phyloP scores from a whole-genome alignment of 176 grass and related monocot genomes.

The Stipa capillata region DNA sequence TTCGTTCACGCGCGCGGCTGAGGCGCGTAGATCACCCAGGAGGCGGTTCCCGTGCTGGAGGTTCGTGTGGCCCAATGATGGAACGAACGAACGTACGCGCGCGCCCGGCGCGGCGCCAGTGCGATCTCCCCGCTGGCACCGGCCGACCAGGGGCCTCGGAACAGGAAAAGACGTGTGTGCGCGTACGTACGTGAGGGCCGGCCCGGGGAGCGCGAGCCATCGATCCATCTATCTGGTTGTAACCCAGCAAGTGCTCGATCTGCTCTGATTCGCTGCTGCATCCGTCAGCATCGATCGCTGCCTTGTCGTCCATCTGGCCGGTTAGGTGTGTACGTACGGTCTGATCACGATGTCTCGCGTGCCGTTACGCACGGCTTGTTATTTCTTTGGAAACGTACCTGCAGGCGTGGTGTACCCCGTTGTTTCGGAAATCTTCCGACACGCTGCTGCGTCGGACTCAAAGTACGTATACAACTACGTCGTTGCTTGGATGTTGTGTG shows the following conservation, averaged over 20 bases:
- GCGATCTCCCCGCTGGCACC: conserved; percentile 20
- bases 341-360: too few relatives aligned
- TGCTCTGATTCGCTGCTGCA: background rate
- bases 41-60: background rate
- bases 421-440: too few relatives aligned
- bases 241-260: background rate
- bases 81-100: background rate
- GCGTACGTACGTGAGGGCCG: background rate
- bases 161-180: background rate
- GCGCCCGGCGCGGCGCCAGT: too few relatives aligned
- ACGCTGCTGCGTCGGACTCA: too few relatives aligned
- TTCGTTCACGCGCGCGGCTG: background rate
- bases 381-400: background rate
- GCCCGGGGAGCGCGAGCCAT: background rate
- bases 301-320: too few relatives aligned
- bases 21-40: too few relatives aligned
- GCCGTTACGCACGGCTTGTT: too few relatives aligned
- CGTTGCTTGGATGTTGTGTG: too few relatives aligned
- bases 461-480: too few relatives aligned
- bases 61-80: background rate
- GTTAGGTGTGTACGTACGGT: too few relatives aligned
- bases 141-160: background rate
- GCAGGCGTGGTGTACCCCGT: background rate
- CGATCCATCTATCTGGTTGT: background rate
- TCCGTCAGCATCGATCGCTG: too few relatives aligned